These are phyloP conservation scores for Brachypodium distachyon DNA, from an alignment of 202 grass and related monocot species.

Conservation along the genomic window DNA sequence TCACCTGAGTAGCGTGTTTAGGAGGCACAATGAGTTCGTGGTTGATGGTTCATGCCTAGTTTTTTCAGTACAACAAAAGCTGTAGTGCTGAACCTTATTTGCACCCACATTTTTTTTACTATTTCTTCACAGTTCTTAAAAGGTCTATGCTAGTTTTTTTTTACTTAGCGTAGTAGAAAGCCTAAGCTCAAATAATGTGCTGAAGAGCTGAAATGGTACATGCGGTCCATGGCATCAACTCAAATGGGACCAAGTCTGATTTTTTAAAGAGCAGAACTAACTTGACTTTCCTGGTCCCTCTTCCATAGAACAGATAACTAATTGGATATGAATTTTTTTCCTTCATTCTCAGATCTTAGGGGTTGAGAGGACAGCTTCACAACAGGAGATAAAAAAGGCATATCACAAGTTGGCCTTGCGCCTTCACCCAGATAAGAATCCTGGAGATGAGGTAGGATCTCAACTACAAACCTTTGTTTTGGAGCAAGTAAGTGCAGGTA, in stretches of 20 bases:
- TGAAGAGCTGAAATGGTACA: neutral
- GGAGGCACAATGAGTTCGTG: neutral
- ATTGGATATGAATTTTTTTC: neutral
- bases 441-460: slow-evolving; percentile 76
- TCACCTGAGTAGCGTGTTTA: neutral
- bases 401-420: slow-evolving; percentile 83
- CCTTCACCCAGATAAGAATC: slow-evolving; percentile 99
- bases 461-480: neutral
- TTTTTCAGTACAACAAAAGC: neutral
- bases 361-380: slow-evolving; percentile 66
- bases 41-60: neutral
- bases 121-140: neutral
- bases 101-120: neutral
- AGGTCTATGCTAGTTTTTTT: neutral
- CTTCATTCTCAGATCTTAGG: slow-evolving; percentile 66
- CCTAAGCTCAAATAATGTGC: neutral
- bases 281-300: neutral
- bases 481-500: neutral
- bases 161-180: neutral
- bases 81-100: neutral
- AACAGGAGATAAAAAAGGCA: slow-evolving; percentile 95
- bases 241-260: neutral
- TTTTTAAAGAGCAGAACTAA: neutral
- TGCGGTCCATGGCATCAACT: neutral
- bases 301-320: neutral